Base-by-base conservation (phyloP, 306 rosid species). In the Chamaecrista fasciculata region DNA sequence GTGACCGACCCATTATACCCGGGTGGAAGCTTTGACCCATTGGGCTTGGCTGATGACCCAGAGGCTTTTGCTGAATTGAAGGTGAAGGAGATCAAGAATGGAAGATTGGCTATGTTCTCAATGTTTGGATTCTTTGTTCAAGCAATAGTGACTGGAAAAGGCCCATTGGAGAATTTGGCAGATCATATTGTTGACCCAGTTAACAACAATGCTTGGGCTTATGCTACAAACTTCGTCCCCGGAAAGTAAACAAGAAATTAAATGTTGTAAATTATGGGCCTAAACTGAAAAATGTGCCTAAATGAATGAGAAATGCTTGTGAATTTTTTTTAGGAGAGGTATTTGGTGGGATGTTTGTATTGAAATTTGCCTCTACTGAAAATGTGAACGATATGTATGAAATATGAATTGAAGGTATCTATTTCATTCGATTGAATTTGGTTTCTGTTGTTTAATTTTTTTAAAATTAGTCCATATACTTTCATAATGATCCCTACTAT, bases 131-230 rank as follows among this genome's bases (percentile, higher is more conserved):
- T 90, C 96, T 92, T 88, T 9, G 97, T 90, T 37, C 97, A 90
- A 43, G 98, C 97, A 40, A 93, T 90, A 66, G 96, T 94, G 0
- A 90, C 98, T 0, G 97, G 97, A 49, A 86, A 94, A 74, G 96
- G 97, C 0, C 98, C 98, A 0, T 11, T 88, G 67, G 97, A 94
- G 80, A 94, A 94, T 85, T 84, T 94, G 12, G 95, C 98, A 0
- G 98, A 94, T 73, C 98, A 94, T 75, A 89, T 90, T 55, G 83
- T 96, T 0, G 98, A 90, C 81, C 98, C 98, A n/a, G 96, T 94
- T 5, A 88, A 85, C 92, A 90, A 94, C 96, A 90, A 90, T 8
- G 98, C 97, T 0, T 94, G 97, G 97, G 80, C 96, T 6, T 90
- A 66, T 7, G 97, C 98, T 77, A 86, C 97, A 36, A 94, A 94